A percentile compares a stretch with the other conserved stretches of the same genome.
These are phyloP conservation scores for Epichloe gansuensis DNA, from an alignment of 2,329 filamentous ascomycete species.

Conservation along the genomic window DNA sequence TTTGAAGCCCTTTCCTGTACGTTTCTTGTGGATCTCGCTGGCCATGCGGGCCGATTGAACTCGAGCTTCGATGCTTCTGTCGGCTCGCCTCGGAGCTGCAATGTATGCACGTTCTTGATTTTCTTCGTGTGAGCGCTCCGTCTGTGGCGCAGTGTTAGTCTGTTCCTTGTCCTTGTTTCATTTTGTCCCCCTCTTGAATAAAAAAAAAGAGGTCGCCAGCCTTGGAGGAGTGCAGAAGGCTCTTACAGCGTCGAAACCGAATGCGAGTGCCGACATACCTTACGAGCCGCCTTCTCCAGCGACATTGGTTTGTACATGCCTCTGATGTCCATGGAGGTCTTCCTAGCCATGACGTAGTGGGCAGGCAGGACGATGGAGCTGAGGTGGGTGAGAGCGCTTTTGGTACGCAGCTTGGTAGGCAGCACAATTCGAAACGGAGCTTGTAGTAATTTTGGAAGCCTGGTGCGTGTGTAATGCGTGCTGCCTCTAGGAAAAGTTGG, in stretches of 20 bases:
- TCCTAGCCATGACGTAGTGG: neutral
- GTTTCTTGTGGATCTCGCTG: slow-evolving; percentile 80
- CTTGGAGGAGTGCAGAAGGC: too few relatives aligned
- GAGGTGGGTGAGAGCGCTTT: too few relatives aligned
- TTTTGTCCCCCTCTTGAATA: too few relatives aligned
- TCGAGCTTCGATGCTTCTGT: slow-evolving; percentile 75
- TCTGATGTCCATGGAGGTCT: neutral
- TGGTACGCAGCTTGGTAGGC: too few relatives aligned
- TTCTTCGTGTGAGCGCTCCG: slow-evolving; percentile 64
- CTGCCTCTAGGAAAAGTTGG: too few relatives aligned
- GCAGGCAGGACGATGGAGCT: too few relatives aligned
- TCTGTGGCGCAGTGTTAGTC: slow-evolving; percentile 28
- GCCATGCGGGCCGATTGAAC: slow-evolving; percentile 78
- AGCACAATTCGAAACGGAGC: too few relatives aligned
- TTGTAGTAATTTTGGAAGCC: too few relatives aligned
- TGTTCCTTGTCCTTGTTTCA: neutral
- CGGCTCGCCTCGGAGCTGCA: slow-evolving; percentile 74
- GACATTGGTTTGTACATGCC: neutral
- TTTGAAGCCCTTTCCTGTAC: slow-evolving; percentile 69
- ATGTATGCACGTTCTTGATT: slow-evolving; percentile 86
- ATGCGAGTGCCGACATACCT: neutral
- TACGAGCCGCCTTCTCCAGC: neutral
- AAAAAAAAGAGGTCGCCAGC: too few relatives aligned
- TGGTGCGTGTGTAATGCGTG: too few relatives aligned
- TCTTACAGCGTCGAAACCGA: too few relatives aligned